Base-by-base conservation (phyloP, 176 grass and related monocot genomes). In the Coix lacrymajobi region DNA sequence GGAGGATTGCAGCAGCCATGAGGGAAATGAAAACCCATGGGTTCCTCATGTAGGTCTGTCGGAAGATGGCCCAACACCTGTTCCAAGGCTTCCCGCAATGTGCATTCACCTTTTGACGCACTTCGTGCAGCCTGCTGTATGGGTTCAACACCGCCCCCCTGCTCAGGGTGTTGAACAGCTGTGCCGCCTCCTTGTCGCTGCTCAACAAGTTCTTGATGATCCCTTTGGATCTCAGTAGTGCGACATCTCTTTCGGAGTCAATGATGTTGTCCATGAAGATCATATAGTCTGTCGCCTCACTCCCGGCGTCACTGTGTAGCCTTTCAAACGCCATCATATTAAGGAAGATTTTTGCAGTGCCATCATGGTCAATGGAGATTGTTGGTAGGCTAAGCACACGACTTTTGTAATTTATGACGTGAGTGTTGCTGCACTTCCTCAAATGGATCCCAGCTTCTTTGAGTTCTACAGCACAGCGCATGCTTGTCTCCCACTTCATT, bases 191-290 rank as follows among this genome's bases (percentile, higher is more conserved):
- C 46, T 79, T 54, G 43, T 92, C 73, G 10, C 73, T 92, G 11
- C 81, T 64, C 1, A 88, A 0, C 1, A 8, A 1, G 0, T 49
- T 79, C 1, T 34, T 15, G 4, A 92, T 41, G n/a, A 92, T 48
- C 14, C 39, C 67, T 7, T 82, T 81, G 1, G 75, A 63, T 24
- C 58, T 81, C 24, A 93, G 81, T 20, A 97, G 57, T 17, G 26
- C 72, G 16, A 93, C 89, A 25, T 97, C 94, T 73, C 75, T 80
- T 32, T 66, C 79, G 0, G 91, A 86, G 34, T 91, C n/a, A 56
- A 91, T 90, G 32, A 93, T 87, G 14, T 83, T 69, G 63, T 91
- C 94, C 91, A 97, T 85, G 79, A 97, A 97, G 34, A 66, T 51
- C 3, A 89, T 73, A 15, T 89, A 97, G 1, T 70, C 71, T 0